Evolutionary conservation across 2,329 filamentous ascomycete species (phyloP).

Genomic region (Pseudophaeomoniella oleicola): DNA sequence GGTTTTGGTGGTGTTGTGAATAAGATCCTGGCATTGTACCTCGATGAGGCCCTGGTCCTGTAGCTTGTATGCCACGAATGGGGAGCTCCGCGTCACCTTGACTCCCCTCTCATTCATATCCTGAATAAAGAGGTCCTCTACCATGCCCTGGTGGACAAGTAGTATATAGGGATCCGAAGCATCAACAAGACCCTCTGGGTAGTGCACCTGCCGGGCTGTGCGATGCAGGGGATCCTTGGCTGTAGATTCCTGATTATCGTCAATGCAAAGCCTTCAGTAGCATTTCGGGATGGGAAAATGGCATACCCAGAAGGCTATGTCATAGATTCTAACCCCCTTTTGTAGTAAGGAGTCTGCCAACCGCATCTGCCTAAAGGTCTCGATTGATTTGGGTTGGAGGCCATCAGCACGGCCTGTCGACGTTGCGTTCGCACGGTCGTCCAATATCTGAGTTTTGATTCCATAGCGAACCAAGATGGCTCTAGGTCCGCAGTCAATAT

Average conservation of each 20-base stretch:
- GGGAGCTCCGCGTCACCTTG: slow-evolving; percentile 47
- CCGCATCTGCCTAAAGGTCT: slow-evolving; percentile 61
- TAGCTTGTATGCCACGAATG: slow-evolving; percentile 43
- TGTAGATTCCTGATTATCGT: slow-evolving; percentile 45
- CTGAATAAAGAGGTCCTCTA: slow-evolving; percentile 53
- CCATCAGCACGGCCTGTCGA: slow-evolving; percentile 34
- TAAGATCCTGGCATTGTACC: slow-evolving; percentile 40
- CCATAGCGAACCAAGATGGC: slow-evolving; percentile 18
- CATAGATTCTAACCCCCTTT: slow-evolving; percentile 53
- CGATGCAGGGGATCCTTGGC: slow-evolving; percentile 39
- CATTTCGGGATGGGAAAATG: slow-evolving; percentile 44
- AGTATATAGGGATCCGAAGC: slow-evolving; percentile 42
- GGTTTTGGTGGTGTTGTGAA: slow-evolving; percentile 4
- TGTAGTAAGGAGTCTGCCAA: slow-evolving; percentile 50
- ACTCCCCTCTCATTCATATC: slow-evolving; percentile 50
- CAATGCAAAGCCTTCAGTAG: slow-evolving; percentile 48
- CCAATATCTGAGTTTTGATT: slow-evolving; percentile 34
- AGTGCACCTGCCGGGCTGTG: slow-evolving; percentile 53
- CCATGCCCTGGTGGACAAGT: slow-evolving; percentile 56
- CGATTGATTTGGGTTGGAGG: slow-evolving; percentile 50
- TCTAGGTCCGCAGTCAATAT: slow-evolving; percentile 36
- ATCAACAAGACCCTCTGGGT: slow-evolving; percentile 35
- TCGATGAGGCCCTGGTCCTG: slow-evolving; percentile 13
- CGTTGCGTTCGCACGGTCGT: slow-evolving; percentile 18
- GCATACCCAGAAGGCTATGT: slow-evolving; percentile 47